Evolutionary conservation across 495 filamentous ascomycete species (phyloP).

Genomic region (Penicilliopsis zonata): DNA sequence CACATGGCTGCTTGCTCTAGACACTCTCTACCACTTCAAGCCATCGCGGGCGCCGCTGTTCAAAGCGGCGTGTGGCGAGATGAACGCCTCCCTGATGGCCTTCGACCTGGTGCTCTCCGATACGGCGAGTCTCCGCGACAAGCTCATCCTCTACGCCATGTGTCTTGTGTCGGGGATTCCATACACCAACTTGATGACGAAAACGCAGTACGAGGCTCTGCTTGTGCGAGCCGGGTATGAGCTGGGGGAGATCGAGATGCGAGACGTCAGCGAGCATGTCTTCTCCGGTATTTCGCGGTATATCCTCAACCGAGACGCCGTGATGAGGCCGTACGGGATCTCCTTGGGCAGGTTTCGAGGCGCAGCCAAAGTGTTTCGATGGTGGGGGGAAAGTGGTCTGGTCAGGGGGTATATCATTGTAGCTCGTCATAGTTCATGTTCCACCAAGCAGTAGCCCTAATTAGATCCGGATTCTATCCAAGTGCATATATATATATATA

Average conservation of each 20-base stretch:
- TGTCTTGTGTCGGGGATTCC: constrained; percentile 21
- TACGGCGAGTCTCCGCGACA: constrained; percentile 7
- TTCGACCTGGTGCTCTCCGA: constrained; percentile 23
- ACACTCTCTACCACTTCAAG: constrained; percentile 38
- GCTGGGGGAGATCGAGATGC: constrained; percentile 19
- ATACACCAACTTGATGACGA: constrained; percentile 33
- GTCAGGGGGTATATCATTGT: constrained; percentile 34
- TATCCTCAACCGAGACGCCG: constrained; percentile 16
- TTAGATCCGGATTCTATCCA: no score
- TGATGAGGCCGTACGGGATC: constrained; percentile 21
- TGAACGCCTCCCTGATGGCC: constrained; percentile 33
- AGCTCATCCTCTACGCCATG: constrained; percentile 16
- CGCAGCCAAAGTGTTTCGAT: constrained; percentile 26
- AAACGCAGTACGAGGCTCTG: constrained; percentile 46
- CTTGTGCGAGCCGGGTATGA: constrained; percentile 27
- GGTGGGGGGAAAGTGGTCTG: constrained; percentile 31
- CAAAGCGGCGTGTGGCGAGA: constrained; percentile 13
- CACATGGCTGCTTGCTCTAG: constrained; percentile 36
- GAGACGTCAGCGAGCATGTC: constrained; percentile 31
- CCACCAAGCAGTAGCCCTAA: no score
- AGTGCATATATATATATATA: no score
- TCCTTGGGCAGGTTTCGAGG: constrained; percentile 23
- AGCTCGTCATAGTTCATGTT: no score
- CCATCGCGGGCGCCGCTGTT: constrained; percentile 32
- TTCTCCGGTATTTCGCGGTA: constrained; percentile 26